These are phyloP conservation scores for Aristolochia californica DNA, from an alignment of 164 flowering plant genomes.

Conservation along the genomic window DNA sequence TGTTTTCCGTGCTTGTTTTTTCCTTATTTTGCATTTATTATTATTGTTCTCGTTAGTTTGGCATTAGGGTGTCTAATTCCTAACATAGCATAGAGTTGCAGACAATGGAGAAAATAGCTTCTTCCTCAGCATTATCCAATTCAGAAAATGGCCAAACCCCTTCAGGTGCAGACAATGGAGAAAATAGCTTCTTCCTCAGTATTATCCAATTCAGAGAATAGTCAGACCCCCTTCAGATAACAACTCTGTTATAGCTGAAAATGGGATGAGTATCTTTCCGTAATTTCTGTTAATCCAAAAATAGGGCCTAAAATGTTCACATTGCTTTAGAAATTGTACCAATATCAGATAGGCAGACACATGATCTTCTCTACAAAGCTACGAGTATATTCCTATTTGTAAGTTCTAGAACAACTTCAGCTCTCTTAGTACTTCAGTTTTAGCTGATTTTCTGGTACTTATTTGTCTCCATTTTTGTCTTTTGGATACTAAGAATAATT, in stretches of 20 bases:
- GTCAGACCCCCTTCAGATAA: constrained; percentile 24
- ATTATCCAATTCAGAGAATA: constrained; percentile 19
- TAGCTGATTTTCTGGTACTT: neutral
- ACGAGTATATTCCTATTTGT: constrained; percentile 34
- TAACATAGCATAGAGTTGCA: too few species aligned
- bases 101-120: too few species aligned
- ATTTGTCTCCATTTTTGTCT: constrained; percentile 1
- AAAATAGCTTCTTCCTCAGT: constrained; percentile 41
- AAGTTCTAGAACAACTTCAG: constrained; percentile 5
- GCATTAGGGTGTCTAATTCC: too few species aligned
- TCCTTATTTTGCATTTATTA: too few species aligned
- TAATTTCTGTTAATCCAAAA: constrained; percentile 42
- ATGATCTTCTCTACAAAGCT: constrained; percentile 72
- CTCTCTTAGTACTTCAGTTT: neutral
- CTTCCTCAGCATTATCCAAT: too few species aligned
- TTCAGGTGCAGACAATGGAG: too few species aligned
- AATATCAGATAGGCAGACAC: constrained; percentile 40
- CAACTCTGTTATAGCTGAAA: constrained; percentile 40
- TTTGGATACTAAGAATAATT: too few species aligned
- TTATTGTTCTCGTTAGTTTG: too few species aligned
- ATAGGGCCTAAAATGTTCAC: constrained; percentile 45
- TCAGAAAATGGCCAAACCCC: too few species aligned
- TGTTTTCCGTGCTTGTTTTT: too few species aligned
- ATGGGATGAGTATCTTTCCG: constrained; percentile 67
- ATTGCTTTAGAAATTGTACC: constrained; percentile 66